Conservation (phyloP, 78 protist genomes). For the Emiliania huxleyi region DNA sequence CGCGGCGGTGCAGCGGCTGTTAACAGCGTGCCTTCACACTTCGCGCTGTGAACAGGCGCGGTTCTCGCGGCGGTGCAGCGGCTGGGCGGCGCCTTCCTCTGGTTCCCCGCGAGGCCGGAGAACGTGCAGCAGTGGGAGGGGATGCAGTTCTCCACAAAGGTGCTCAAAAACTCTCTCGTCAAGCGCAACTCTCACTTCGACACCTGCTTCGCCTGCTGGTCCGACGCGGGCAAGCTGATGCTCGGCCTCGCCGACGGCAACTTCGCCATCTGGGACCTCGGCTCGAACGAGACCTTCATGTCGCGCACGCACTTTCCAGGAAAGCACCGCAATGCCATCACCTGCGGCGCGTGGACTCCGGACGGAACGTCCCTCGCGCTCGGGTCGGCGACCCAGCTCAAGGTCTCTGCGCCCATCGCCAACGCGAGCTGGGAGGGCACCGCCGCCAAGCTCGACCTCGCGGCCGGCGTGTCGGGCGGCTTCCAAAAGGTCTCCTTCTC, state of each 20-base stretch:
- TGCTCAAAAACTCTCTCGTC: not conserved
- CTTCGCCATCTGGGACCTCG: not conserved
- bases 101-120: not conserved
- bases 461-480: not conserved
- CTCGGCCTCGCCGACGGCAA: not conserved
- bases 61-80: not conserved
- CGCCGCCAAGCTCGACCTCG: not conserved
- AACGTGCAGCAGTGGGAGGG: slow-evolving; percentile 4
- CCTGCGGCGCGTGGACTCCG: not conserved
- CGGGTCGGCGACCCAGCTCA: not conserved
- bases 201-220: not conserved
- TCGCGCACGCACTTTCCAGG: not conserved
- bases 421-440: not conserved
- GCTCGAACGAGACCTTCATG: not conserved
- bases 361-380: not conserved
- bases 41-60: too few species aligned
- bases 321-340: not conserved
- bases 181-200: not conserved
- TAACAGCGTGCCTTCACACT: too few species aligned
- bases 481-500: not conserved
- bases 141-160: not conserved
- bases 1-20: not conserved
- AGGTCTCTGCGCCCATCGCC: not conserved
- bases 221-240: not conserved
- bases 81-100: not conserved